Conservation (phyloP, 2,329 filamentous ascomycete species). For the Hymenoscyphus fructigenus region DNA sequence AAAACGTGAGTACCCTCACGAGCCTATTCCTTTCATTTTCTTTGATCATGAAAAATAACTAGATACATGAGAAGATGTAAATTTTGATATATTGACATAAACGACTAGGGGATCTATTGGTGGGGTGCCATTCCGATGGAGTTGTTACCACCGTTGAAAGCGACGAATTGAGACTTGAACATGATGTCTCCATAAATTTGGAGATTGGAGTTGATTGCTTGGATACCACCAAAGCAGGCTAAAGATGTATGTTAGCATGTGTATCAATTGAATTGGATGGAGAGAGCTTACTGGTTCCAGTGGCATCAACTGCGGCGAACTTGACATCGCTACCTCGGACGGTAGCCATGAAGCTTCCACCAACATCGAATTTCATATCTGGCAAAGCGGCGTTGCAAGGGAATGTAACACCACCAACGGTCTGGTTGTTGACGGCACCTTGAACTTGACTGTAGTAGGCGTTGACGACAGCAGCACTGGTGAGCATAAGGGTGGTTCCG, state of each 20-base stretch:
- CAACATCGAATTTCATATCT: constrained; percentile 40
- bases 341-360: constrained; percentile 47
- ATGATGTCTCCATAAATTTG: constrained; percentile 65
- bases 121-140: constrained; percentile 50
- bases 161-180: constrained; percentile 61
- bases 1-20: not conserved
- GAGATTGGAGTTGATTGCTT: constrained; percentile 54
- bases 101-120: constrained; percentile 19
- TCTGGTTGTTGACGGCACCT: constrained; percentile 38
- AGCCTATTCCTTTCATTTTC: not conserved
- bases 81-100: not conserved
- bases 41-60: not conserved
- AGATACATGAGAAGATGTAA: not conserved
- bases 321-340: constrained; percentile 46
- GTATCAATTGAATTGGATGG: not conserved
- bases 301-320: constrained; percentile 48
- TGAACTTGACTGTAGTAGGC: constrained; percentile 42
- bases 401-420: constrained; percentile 41
- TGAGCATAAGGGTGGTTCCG: constrained; percentile 44
- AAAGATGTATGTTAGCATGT: constrained; percentile 13
- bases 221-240: constrained; percentile 68
- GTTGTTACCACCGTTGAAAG: constrained; percentile 56
- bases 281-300: constrained; percentile 48
- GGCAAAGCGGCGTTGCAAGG: constrained; percentile 39
- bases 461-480: constrained; percentile 39